Conservation (phyloP, 495 filamentous ascomycete species). For the Hypoxylon fuscum region DNA sequence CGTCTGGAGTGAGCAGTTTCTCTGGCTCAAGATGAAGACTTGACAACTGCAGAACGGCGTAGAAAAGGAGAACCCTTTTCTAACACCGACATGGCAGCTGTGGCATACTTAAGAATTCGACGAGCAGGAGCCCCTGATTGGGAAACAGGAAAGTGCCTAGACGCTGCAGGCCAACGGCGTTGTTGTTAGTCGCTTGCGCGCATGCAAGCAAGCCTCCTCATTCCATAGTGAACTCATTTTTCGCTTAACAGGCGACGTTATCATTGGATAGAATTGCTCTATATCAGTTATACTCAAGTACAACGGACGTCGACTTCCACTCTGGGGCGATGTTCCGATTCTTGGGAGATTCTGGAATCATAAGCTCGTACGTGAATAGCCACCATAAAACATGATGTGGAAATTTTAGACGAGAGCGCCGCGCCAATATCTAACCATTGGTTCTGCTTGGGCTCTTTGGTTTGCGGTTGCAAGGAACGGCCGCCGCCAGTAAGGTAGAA, state of each 20-base stretch:
- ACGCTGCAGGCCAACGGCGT: conserved; percentile 24
- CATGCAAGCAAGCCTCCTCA: conserved; percentile 7
- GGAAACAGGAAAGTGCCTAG: conserved; percentile 15
- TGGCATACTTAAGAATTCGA: conserved; percentile 24
- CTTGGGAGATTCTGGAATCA: conserved; percentile 16
- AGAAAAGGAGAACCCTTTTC: neutral
- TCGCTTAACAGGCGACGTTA: conserved; percentile 13
- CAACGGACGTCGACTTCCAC: conserved; percentile 25
- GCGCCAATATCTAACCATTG: conserved; percentile 17
- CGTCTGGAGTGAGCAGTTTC: conserved; percentile 54
- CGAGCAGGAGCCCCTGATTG: conserved; percentile 18
- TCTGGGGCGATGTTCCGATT: conserved; percentile 22
- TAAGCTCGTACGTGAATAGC: conserved; percentile 9
- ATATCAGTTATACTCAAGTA: conserved; percentile 8
- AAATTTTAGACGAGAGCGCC: conserved; percentile 12
- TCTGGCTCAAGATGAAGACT: conserved; percentile 13
- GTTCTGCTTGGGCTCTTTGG: conserved; percentile 12
- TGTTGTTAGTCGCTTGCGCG: neutral
- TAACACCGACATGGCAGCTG: neutral
- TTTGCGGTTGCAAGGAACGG: conserved; percentile 4
- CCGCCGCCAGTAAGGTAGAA: conserved; percentile 6
- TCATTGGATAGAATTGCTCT: conserved; percentile 21
- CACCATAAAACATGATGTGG: conserved; percentile 2
- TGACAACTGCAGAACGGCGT: conserved; percentile 18
- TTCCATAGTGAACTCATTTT: conserved; percentile 14